Conservation (phyloP, 768 basidiomycete genomes). For the Lactifluus hygrophoroides region DNA sequence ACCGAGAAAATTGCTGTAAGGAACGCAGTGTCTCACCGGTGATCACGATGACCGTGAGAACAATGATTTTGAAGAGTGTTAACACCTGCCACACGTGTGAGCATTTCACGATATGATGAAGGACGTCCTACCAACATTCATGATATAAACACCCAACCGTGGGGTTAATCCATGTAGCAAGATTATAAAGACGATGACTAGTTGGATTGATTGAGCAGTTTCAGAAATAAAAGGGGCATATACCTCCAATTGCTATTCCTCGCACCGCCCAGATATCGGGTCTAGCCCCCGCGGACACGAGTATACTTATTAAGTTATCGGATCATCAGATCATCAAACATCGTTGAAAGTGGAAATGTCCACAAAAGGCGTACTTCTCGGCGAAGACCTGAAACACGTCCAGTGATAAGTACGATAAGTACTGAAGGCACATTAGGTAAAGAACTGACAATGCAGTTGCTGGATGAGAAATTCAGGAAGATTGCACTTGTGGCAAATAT, state of each 20-base stretch:
- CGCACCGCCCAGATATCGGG: conserved; percentile 43
- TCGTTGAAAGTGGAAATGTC: too few relatives aligned
- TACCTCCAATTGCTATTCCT: conserved; percentile 51
- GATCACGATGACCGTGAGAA: conserved; percentile 45
- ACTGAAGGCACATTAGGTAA: background rate
- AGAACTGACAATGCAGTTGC: conserved; percentile 41
- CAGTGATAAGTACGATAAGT: background rate
- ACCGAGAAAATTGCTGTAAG: background rate
- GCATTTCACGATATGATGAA: background rate
- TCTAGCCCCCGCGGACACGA: conserved; percentile 35
- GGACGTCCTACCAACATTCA: conserved; percentile 35
- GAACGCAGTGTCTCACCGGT: conserved; percentile 29
- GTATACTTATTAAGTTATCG: conserved; percentile 37
- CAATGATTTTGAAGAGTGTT: conserved; percentile 45
- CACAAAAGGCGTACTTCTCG: conserved; percentile 19
- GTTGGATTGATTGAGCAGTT: background rate
- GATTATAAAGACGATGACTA: conserved; percentile 45
- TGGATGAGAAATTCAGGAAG: conserved; percentile 34
- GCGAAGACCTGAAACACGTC: conserved; percentile 25
- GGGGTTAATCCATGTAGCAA: conserved; percentile 46
- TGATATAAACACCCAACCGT: conserved; percentile 38
- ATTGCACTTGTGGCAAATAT: conserved; percentile 43
- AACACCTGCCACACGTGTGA: conserved; percentile 30
- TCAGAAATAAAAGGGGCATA: background rate
- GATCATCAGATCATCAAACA: background rate